A percentile compares a stretch with the other conserved stretches of the same genome.
phyloP scores from a whole-genome alignment of 169 alveolate species.

The Cryptosporidium parvum region DNA sequence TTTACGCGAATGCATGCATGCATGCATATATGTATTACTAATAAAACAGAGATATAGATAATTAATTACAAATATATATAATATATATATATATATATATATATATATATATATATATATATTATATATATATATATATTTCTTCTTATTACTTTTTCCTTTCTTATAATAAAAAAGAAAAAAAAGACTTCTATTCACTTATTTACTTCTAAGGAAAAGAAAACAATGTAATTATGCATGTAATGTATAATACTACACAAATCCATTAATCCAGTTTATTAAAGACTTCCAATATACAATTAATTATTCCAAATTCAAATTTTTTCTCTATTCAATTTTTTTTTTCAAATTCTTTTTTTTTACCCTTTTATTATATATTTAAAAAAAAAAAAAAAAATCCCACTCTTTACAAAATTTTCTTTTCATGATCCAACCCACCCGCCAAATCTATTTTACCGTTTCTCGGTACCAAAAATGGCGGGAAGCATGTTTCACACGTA shows the following conservation, averaged over 20 bases:
- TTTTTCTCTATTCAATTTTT: neutral
- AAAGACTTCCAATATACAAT: too few species aligned
- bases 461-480: constrained; percentile 8
- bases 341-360: neutral
- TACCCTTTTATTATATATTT: neutral
- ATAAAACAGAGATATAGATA: neutral
- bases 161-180: neutral
- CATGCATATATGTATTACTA: neutral
- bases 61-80: neutral
- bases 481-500: neutral
- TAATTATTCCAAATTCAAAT: neutral
- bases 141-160: neutral
- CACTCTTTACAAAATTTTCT: neutral
- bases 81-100: neutral
- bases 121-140: neutral
- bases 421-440: neutral
- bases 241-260: neutral
- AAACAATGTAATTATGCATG: neutral
- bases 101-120: neutral
- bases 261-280: neutral
- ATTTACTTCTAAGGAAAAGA: too few species aligned
- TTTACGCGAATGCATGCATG: neutral
- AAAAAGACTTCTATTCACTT: neutral
- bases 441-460: constrained; percentile 16
- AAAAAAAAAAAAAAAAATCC: neutral